Conservation (phyloP, 176 grass and related monocot species). For the Triticum dicoccoides region DNA sequence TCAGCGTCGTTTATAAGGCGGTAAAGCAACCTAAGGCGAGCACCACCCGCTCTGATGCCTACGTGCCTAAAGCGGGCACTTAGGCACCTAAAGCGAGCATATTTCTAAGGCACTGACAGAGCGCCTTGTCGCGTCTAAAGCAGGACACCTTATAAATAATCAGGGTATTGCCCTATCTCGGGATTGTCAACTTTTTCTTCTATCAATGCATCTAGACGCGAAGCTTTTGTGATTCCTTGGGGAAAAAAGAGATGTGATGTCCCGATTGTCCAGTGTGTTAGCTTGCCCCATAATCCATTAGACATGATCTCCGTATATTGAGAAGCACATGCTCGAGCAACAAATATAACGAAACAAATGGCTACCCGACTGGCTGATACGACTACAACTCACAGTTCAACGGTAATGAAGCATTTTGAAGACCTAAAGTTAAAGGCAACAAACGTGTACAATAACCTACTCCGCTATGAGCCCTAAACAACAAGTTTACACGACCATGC, state of each 20-base stretch:
- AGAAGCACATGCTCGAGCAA: neutral
- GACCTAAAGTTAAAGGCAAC: neutral
- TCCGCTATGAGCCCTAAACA: neutral
- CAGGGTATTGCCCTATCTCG: neutral
- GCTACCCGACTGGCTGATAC: neutral
- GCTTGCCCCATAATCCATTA: neutral
- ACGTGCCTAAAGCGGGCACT: too few species aligned
- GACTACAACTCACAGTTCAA: slow-evolving; percentile 3
- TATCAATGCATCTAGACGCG: neutral
- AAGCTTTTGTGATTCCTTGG: neutral
- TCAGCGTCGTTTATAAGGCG: neutral
- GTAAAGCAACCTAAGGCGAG: too few species aligned
- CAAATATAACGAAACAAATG: neutral
- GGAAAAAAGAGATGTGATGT: neutral
- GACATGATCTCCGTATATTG: neutral
- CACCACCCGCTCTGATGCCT: too few species aligned
- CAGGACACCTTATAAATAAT: too few species aligned
- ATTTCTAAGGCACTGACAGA: too few species aligned
- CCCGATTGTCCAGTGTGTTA: neutral
- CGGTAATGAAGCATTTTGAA: slow-evolving; percentile 23
- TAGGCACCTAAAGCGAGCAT: too few species aligned
- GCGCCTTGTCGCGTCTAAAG: too few species aligned
- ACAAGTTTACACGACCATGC: neutral
- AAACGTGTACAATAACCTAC: neutral
- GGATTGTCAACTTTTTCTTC: neutral